Percentiles rank a stretch among this genome's conserved stretches.
phyloP scores from a whole-genome alignment of 495 filamentous ascomycete species.

The Penicillium odoratum region DNA sequence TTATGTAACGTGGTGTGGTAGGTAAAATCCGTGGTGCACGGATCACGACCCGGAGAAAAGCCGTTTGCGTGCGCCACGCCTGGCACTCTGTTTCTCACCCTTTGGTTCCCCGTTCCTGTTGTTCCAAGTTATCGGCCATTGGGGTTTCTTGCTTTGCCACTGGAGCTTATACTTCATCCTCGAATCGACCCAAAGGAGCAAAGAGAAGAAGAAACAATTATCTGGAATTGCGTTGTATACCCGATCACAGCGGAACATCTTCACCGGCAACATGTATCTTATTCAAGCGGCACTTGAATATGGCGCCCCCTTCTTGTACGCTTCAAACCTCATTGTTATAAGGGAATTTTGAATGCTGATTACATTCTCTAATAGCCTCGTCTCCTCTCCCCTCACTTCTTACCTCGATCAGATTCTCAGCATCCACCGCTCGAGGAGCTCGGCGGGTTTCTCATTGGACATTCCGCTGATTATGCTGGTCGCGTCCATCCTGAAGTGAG shows the following conservation, averaged over 20 bases:
- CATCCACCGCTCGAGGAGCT: conserved; percentile 78
- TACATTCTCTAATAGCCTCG: conserved; percentile 47
- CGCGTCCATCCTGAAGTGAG: conserved; percentile 85
- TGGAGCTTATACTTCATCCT: neutral
- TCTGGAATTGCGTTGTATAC: conserved; percentile 7
- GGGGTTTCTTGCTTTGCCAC: neutral
- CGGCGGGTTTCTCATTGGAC: conserved; percentile 85
- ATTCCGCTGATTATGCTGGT: conserved; percentile 98
- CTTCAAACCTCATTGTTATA: neutral
- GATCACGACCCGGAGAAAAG: too few relatives aligned
- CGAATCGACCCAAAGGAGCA: neutral
- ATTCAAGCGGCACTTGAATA: conserved; percentile 44
- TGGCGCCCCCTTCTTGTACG: conserved; percentile 49
- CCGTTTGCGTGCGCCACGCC: conserved; percentile 21
- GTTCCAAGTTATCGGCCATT: neutral
- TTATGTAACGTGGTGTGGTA: too few relatives aligned
- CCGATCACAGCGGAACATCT: conserved; percentile 11
- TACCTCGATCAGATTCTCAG: conserved; percentile 91
- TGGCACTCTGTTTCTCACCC: neutral
- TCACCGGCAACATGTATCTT: conserved; percentile 37
- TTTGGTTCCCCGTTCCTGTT: conserved; percentile 7
- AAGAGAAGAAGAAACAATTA: neutral
- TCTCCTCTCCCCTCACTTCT: conserved; percentile 80
- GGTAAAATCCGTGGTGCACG: too few relatives aligned
- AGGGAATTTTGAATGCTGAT: conserved; percentile 8